Base-by-base conservation (phyloP, 805 yeast species). In the Wickerhamomyces alni region DNA sequence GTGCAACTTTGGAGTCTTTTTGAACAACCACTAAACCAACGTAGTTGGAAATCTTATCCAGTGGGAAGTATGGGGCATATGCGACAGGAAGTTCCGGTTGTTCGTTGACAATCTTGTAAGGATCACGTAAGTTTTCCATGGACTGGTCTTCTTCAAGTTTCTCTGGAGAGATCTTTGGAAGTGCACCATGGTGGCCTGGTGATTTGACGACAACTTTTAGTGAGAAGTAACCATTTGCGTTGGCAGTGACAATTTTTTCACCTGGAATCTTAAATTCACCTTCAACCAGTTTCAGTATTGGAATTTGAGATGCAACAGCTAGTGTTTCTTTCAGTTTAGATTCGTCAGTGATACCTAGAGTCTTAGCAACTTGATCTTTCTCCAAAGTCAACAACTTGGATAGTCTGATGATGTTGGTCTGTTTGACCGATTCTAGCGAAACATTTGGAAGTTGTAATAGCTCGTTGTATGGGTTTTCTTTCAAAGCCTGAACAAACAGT, bases 221-320 rank as follows among this genome's bases (percentile, higher is more conserved):
- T 24, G 77, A 79, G 43, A 94, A 66, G 61, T 87, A 89, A 8
- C 87, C 79, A 36, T 74, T 73, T 2, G 97, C 77, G 19, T 74
- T 70, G 21, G 96, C 82, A 0, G 88, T 77, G 22, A 85, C 79
- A 24, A 66, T 66, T 13, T 62, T 57, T 66, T 89, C 97, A 26
- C 98, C 98, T 4, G 96, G 91, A 32, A 91, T 96, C 46, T 74
- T 72, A 63, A 87, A 87, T 42, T 75, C 77, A 32, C 94, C 81
- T 37, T 74, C 75, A 22, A 88, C 47, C 13, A 88, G 65, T 52
- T 82, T 77, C 36, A 89, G 61, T 34, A 69, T 62, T 32, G 97
- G 96, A 26, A 88, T 75, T 25, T 71, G 66, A 3, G 73, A 57
- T 1, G 89, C 94, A 42, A 78, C 71, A 3, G 62, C 59, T 36